Percentiles rank a stretch among this genome's conserved stretches.
phyloP scores from a whole-genome alignment of 768 basidiomycete species.

The Astraeus odoratus region DNA sequence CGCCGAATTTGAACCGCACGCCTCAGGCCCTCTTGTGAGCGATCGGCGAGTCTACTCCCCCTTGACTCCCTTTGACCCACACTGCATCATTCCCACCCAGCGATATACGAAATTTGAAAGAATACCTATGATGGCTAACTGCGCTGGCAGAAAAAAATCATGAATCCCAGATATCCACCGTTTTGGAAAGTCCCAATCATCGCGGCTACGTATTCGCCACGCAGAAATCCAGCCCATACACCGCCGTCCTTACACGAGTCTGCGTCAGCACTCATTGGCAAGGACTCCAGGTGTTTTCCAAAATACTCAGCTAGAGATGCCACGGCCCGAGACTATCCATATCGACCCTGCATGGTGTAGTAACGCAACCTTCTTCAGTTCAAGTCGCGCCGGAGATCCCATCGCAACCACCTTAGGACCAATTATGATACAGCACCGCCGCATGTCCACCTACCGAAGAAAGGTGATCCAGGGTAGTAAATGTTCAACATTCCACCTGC shows the following conservation, averaged over 20 bases:
- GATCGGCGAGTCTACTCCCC: not conserved
- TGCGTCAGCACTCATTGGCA: not conserved
- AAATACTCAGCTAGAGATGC: not conserved
- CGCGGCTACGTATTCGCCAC: no score
- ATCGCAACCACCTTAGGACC: not conserved
- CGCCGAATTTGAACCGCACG: slow-evolving; percentile 2
- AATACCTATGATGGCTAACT: no score
- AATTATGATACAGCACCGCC: not conserved
- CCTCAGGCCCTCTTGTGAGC: no score
- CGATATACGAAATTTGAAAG: no score
- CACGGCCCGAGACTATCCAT: not conserved
- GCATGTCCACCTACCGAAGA: not conserved
- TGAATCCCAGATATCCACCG: no score
- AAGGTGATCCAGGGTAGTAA: not conserved
- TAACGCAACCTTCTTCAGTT: not conserved
- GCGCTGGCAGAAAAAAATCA: no score
- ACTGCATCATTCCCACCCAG: not conserved
- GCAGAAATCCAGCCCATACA: no score
- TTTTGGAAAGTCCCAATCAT: no score
- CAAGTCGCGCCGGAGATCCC: not conserved
- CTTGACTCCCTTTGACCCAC: not conserved
- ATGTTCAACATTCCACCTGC: not conserved
- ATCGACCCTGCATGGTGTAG: not conserved
- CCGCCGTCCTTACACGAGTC: no score
- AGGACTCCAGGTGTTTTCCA: not conserved